These are phyloP conservation scores for Tolypocladium capitatum DNA, from an alignment of 2,329 filamentous ascomycete species.

Conservation along the genomic window DNA sequence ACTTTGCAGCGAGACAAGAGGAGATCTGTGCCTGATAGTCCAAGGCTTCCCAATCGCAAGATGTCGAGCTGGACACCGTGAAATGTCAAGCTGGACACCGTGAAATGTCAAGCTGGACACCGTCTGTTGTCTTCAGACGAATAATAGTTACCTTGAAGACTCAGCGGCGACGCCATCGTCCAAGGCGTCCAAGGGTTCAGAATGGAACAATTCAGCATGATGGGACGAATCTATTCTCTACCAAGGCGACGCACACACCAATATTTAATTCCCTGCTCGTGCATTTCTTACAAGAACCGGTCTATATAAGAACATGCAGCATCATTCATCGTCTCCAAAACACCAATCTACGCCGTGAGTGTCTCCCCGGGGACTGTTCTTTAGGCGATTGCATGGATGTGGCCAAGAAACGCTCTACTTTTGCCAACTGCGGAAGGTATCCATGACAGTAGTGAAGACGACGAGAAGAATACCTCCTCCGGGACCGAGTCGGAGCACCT, in stretches of 20 bases:
- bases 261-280: background rate
- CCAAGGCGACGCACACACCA: background rate
- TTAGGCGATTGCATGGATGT: background rate
- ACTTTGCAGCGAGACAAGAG: no score
- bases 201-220: background rate
- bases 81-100: no score
- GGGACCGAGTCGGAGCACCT: constrained; percentile 37
- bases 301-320: background rate
- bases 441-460: constrained; percentile 78
- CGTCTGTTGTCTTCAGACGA: background rate
- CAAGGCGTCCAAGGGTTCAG: no score
- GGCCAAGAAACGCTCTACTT: background rate
- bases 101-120: no score
- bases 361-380: background rate
- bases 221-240: background rate
- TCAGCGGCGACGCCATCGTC: background rate
- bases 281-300: no score
- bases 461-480: constrained; percentile 61
- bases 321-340: background rate
- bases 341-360: background rate
- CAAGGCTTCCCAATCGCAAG: background rate
- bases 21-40: background rate
- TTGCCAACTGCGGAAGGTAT: constrained; percentile 66
- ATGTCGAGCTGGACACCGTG: no score
- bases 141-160: background rate